These are phyloP conservation scores for Globisporangium polare DNA, from an alignment of 352 stramenopile genomes.

Conservation along the genomic window DNA sequence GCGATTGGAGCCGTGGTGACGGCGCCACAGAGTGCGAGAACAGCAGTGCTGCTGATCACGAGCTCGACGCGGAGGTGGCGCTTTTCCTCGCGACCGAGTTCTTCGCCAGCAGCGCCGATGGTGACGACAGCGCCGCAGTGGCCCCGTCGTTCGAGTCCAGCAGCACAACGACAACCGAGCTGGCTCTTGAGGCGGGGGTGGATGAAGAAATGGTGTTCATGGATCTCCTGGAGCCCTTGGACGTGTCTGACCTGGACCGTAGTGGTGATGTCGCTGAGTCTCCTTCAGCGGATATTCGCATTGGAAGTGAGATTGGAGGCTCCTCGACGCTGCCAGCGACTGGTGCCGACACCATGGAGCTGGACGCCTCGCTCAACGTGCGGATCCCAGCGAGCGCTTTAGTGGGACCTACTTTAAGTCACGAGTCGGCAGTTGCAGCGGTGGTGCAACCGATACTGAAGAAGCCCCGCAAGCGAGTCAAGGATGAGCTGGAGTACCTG, in stretches of 20 bases:
- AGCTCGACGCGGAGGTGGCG: neutral
- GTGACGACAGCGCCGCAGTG: neutral
- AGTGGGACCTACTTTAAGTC: neutral
- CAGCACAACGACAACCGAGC: no score
- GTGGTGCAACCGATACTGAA: neutral
- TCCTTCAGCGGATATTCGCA: no score
- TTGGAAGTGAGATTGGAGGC: neutral
- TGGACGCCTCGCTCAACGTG: neutral
- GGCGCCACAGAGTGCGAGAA: no score
- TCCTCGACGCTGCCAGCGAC: neutral
- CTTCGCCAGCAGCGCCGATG: neutral
- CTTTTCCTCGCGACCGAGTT: neutral
- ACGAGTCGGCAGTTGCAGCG: neutral
- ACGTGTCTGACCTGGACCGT: no score
- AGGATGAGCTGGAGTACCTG: conserved; percentile 8
- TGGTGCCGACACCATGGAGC: neutral
- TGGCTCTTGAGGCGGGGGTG: no score
- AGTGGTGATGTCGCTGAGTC: no score
- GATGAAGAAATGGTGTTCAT: neutral
- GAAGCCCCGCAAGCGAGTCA: conserved; percentile 1
- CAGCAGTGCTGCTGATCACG: neutral
- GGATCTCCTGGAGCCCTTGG: no score
- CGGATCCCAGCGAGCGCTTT: neutral
- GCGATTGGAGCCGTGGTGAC: neutral
- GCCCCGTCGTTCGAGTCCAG: neutral